Base-by-base conservation (phyloP, 768 basidiomycete genomes). In the Crepidotus variabilis region DNA sequence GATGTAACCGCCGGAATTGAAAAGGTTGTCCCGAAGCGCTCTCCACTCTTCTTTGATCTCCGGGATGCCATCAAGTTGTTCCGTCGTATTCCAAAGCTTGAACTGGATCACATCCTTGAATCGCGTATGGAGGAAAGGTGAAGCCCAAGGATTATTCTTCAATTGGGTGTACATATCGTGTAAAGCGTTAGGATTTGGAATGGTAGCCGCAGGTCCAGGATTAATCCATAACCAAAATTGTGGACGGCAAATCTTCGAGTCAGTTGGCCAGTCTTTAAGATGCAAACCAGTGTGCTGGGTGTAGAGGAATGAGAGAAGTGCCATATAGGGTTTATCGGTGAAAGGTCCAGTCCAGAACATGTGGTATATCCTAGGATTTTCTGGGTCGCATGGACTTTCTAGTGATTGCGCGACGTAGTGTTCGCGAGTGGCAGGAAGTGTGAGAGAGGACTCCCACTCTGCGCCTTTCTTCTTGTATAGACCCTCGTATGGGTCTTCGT, bases 181-280 rank as follows among this genome's bases (percentile, higher is more conserved):
- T 50, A 87, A 68, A 1, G 91, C 94, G 16, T 76, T 81, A 0
- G 90, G 89, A 62, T 93, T 91, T 0, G 91, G 90, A 0, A 92
- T 78, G 33, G 86, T 76, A 6, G 92, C 91, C 1, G 93, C 94
- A 14, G 93, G 92, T 21, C 92, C 92, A 13, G 93, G 94, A 64
- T 95, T 96, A 68, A 97, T 92, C 95, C 95, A 97, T 51, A 97
- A 70, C 92, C 92, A 96, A 70, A 97, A 90, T 66, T 95, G 85
- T 0, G 95, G 92, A 9, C 90, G 84, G 68, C 94, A 98, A 22
- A 85, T 78, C 1, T 67, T 64, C 0, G 82, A 63, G 51, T 81
- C 72, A 3, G 60, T 47, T 0, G 75, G 73, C 67, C 70, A 74
- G 6, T 76, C 68, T 5, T 61, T 63, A 20, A 85, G 74, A 64